phyloP scores from a whole-genome alignment of 768 basidiomycete genomes.

The Psilocybe azurescens region DNA sequence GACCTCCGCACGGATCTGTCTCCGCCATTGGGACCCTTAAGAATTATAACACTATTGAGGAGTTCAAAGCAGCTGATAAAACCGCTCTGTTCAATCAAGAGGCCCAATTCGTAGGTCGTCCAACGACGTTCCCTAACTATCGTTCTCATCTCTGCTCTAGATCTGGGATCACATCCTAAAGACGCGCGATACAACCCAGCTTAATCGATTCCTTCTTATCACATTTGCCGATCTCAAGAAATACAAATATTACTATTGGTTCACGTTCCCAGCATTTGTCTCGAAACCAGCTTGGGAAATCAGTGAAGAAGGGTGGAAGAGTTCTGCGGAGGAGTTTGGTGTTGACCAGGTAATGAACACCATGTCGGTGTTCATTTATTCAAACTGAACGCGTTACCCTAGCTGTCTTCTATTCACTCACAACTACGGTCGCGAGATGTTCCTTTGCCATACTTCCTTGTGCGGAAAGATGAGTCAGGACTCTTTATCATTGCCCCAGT shows the following conservation, averaged over 20 bases:
- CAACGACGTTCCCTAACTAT: not conserved
- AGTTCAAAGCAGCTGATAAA: constrained; percentile 92
- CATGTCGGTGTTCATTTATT: not conserved
- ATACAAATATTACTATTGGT: constrained; percentile 98
- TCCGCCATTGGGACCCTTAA: constrained; percentile 72
- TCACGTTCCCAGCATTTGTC: constrained; percentile 92
- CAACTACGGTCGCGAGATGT: constrained; percentile 45
- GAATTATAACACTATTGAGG: constrained; percentile 98
- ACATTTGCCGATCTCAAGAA: constrained; percentile 98
- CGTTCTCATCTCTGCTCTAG: constrained; percentile 36
- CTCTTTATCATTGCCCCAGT: constrained; percentile 52
- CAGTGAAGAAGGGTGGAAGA: constrained; percentile 60
- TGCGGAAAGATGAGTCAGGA: constrained; percentile 42
- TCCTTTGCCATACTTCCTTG: constrained; percentile 65
- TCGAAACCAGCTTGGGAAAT: constrained; percentile 93
- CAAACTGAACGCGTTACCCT: not conserved
- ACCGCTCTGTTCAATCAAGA: constrained; percentile 79
- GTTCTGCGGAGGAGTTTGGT: constrained; percentile 50
- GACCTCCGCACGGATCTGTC: constrained; percentile 54
- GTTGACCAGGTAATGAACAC: constrained; percentile 41
- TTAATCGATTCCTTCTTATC: constrained; percentile 86
- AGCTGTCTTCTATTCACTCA: constrained; percentile 60
- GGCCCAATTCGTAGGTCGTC: constrained; percentile 61
- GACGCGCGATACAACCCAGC: constrained; percentile 55
- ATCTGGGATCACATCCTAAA: constrained; percentile 70